Conservation (phyloP, 1,284 basidiomycete genomes). For the Takashimella tepidaria region DNA sequence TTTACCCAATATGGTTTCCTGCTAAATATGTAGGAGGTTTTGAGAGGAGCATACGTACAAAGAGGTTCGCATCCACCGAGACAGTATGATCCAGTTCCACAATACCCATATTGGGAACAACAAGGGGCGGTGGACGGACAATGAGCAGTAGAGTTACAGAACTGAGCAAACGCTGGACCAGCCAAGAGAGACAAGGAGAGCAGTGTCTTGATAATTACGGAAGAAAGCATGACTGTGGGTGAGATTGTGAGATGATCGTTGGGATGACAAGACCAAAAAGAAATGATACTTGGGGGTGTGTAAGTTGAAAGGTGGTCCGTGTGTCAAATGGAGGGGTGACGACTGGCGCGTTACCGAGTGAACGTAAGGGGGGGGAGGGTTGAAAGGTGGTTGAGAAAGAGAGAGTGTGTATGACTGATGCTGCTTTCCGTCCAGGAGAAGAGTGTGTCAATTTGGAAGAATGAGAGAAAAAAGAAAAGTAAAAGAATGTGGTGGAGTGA, state of each 20-base stretch:
- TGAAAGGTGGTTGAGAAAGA: background rate
- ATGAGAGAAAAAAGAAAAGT: background rate
- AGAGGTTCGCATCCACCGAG: slow-evolving; percentile 76
- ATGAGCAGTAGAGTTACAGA: slow-evolving; percentile 27
- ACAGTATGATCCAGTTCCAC: slow-evolving; percentile 61
- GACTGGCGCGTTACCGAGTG: too few species aligned
- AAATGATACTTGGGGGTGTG: too few species aligned
- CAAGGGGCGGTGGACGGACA: slow-evolving; percentile 62
- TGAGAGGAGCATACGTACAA: slow-evolving; percentile 24
- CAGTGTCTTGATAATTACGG: background rate
- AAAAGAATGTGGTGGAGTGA: background rate
- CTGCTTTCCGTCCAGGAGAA: background rate
- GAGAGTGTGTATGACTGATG: too few species aligned
- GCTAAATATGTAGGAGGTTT: background rate
- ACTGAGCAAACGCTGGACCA: background rate
- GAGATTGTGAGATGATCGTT: too few species aligned
- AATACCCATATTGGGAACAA: slow-evolving; percentile 72
- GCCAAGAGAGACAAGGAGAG: background rate
- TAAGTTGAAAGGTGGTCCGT: too few species aligned
- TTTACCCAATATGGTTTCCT: too few species aligned
- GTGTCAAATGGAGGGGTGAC: too few species aligned
- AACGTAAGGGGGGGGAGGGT: background rate
- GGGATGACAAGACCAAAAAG: too few species aligned
- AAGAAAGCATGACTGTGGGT: background rate
- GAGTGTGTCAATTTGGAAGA: background rate